Percentiles rank a stretch among this genome's conserved stretches.
Conservation (phyloP, 2,329 filamentous ascomycete genomes). For the Aspergillus sp. region DNA sequence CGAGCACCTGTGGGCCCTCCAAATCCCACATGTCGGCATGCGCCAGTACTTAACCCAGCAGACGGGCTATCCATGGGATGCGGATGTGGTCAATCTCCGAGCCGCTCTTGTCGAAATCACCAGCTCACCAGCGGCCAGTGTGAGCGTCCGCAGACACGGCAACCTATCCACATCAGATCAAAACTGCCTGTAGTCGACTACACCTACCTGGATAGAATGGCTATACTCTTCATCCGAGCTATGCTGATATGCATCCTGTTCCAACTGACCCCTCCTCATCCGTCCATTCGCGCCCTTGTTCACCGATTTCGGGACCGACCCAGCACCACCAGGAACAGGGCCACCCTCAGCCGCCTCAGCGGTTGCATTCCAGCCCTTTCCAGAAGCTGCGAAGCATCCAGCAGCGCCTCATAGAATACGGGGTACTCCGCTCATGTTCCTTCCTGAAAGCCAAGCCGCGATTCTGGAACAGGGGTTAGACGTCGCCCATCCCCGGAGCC, state of each 20-base stretch:
- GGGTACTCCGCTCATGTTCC: slow-evolving; percentile 34
- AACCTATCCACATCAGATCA: too few relatives aligned
- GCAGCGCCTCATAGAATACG: slow-evolving; percentile 39
- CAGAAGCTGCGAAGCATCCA: slow-evolving; percentile 29
- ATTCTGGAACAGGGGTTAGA: slow-evolving; percentile 30
- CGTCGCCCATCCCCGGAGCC: slow-evolving; percentile 28
- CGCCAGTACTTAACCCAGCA: slow-evolving; percentile 18
- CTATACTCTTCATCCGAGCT: not conserved
- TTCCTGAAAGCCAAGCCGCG: slow-evolving; percentile 36
- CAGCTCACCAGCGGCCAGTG: slow-evolving; percentile 1
- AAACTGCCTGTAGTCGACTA: too few relatives aligned
- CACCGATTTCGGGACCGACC: slow-evolving; percentile 27
- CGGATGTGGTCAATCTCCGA: slow-evolving; percentile 19
- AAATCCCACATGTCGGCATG: slow-evolving; percentile 14
- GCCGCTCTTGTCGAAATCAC: slow-evolving; percentile 17
- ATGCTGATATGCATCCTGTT: too few relatives aligned
- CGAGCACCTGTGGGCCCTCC: slow-evolving; percentile 12
- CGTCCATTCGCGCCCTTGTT: slow-evolving; percentile 35
- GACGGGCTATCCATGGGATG: slow-evolving; percentile 20
- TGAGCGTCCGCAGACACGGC: not conserved
- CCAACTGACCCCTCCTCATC: slow-evolving; percentile 21
- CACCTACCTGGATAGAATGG: not conserved
- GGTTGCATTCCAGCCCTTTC: slow-evolving; percentile 30
- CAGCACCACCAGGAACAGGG: slow-evolving; percentile 35
- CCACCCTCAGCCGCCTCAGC: slow-evolving; percentile 19